Evolutionary conservation across 139 green algal species (phyloP).

Genomic region (Haematococcus lacustris): DNA sequence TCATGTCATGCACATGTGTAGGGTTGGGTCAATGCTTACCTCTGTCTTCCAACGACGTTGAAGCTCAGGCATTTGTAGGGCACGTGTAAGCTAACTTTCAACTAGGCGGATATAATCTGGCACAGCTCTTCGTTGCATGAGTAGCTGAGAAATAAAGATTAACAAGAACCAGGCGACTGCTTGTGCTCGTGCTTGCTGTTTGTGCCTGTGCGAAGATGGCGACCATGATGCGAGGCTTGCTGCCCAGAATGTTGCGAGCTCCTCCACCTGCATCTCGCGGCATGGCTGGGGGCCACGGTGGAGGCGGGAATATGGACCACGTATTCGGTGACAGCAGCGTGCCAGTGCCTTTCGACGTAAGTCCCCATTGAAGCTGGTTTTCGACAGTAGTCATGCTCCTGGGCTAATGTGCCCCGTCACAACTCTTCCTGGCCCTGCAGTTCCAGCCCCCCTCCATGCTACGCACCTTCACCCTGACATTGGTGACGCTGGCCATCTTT

Average conservation of each 20-base stretch:
- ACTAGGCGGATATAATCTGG: too few species aligned
- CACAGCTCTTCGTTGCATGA: too few species aligned
- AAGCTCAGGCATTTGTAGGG: too few species aligned
- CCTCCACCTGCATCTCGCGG: too few species aligned
- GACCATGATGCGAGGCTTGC: conserved; percentile 12
- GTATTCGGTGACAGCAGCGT: conserved; percentile 17
- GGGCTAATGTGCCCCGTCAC: neutral
- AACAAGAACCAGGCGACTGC: too few species aligned
- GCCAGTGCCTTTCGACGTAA: conserved; percentile 14
- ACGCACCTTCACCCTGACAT: conserved; percentile 7
- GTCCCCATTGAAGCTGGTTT: neutral
- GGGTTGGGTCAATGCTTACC: too few species aligned
- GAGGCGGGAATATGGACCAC: conserved; percentile 19
- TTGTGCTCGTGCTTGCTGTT: too few species aligned
- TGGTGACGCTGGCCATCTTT: conserved; percentile 11
- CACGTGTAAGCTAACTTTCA: too few species aligned
- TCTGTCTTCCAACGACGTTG: too few species aligned
- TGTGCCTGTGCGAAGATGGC: too few species aligned
- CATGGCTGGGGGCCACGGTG: conserved; percentile 5
- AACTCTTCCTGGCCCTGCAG: conserved; percentile 3
- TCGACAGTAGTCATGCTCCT: neutral
- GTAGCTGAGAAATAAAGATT: too few species aligned
- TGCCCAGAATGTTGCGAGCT: conserved; percentile 1
- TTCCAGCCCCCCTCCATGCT: conserved; percentile 12
- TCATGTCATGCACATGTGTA: too few species aligned